Conservation (phyloP, 805 yeast species). For the Zygoascus biomembranicola region DNA sequence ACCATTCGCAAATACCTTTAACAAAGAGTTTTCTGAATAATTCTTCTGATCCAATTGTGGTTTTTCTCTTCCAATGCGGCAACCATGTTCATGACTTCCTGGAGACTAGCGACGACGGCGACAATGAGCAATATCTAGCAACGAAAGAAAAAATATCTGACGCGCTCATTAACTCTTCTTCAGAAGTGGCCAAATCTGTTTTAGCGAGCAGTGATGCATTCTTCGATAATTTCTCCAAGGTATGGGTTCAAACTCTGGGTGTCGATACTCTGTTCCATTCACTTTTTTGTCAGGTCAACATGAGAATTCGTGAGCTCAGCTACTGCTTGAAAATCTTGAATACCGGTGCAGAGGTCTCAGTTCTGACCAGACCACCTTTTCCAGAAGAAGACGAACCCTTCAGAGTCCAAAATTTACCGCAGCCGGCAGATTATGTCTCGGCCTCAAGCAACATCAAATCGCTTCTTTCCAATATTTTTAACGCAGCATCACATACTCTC, state of each 20-base stretch:
- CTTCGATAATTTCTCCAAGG: slow-evolving; percentile 16
- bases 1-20: slow-evolving; percentile 6
- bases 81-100: background rate
- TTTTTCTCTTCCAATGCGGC: slow-evolving; percentile 11
- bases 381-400: background rate
- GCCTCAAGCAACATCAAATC: background rate
- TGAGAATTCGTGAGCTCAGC: slow-evolving; percentile 10
- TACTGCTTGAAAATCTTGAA: slow-evolving; percentile 11
- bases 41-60: slow-evolving; percentile 6
- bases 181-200: slow-evolving; percentile 16
- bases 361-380: background rate
- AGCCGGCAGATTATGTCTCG: background rate
- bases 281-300: slow-evolving; percentile 16
- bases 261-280: slow-evolving; percentile 12
- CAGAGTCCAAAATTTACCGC: background rate
- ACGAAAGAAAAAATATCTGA: background rate
- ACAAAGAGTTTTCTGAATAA: slow-evolving; percentile 2
- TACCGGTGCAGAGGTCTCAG: slow-evolving; percentile 6
- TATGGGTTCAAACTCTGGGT: slow-evolving; percentile 15
- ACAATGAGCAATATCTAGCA: background rate
- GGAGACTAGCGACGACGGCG: background rate
- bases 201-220: slow-evolving; percentile 11
- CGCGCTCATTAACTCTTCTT: slow-evolving; percentile 2
- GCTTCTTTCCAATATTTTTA: background rate
- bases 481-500: background rate